Percentiles rank a stretch among this genome's conserved stretches.
Conservation (phyloP, 371 early-diverging fungal genomes). For the Mucor piriformis region DNA sequence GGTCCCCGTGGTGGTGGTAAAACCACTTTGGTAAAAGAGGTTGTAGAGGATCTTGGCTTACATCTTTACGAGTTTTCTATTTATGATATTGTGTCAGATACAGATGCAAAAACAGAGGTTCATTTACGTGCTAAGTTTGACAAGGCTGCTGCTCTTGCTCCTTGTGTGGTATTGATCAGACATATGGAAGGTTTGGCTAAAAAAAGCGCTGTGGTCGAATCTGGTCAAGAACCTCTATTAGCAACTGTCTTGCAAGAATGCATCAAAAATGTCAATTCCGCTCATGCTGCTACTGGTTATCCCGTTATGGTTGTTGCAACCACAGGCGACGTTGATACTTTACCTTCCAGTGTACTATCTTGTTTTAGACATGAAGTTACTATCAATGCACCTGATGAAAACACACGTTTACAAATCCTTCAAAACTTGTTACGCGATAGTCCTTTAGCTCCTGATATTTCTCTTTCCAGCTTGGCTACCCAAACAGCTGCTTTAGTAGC, state of each 20-base stretch:
- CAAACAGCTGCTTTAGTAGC: conserved; percentile 93
- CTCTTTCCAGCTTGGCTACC: conserved; percentile 70
- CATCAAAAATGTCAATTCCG: conserved; percentile 58
- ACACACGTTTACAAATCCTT: conserved; percentile 65
- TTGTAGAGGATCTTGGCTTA: conserved; percentile 74
- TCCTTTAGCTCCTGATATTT: conserved; percentile 78
- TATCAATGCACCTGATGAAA: conserved; percentile 77
- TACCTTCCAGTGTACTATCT: conserved; percentile 70
- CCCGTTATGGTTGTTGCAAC: conserved; percentile 84
- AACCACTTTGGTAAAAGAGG: conserved; percentile 62
- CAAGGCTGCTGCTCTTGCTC: conserved; percentile 76
- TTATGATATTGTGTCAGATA: conserved; percentile 78
- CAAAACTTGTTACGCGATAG: conserved; percentile 51
- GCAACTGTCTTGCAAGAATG: conserved; percentile 71
- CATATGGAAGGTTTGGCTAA: conserved; percentile 81
- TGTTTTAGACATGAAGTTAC: conserved; percentile 79
- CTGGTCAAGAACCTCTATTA: conserved; percentile 71
- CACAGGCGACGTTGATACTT: conserved; percentile 73
- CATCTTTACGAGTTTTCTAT: conserved; percentile 76
- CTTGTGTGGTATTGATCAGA: conserved; percentile 79
- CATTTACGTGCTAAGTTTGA: conserved; percentile 76
- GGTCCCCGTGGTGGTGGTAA: conserved; percentile 91
- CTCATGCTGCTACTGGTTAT: conserved; percentile 60
- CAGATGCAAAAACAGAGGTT: conserved; percentile 78
- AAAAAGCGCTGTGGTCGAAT: conserved; percentile 67